These are phyloP conservation scores for Moringa oleifera DNA, from an alignment of 345 rosid species.

Conservation along the genomic window DNA sequence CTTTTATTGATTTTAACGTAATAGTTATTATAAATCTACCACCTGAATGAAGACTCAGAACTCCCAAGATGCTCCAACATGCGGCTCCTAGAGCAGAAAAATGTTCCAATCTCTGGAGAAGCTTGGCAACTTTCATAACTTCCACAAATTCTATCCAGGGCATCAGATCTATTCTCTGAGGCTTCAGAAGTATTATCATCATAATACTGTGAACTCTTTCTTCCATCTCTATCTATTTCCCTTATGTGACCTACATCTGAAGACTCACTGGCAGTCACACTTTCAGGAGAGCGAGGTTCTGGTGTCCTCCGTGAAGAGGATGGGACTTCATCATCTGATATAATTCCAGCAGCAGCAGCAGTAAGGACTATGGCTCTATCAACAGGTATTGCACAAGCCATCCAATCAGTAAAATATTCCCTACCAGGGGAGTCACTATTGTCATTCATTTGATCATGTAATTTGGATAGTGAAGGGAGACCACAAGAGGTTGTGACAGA, in stretches of 20 bases:
- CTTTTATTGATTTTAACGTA: constrained; percentile 5
- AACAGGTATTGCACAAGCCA: constrained; percentile 76
- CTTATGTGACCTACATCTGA: constrained; percentile 57
- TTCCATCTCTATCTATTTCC: constrained; percentile 54
- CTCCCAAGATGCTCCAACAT: constrained; percentile 59
- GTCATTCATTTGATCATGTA: constrained; percentile 33
- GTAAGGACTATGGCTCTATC: constrained; percentile 64
- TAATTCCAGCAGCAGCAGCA: constrained; percentile 81
- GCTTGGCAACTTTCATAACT: constrained; percentile 46
- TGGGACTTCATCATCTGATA: constrained; percentile 53
- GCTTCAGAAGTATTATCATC: constrained; percentile 69
- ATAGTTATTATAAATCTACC: constrained; percentile 12
- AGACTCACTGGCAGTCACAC: constrained; percentile 54
- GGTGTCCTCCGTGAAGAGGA: constrained; percentile 36
- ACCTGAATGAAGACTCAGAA: constrained; percentile 82
- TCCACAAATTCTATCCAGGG: constrained; percentile 43
- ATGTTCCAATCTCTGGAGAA: constrained; percentile 60
- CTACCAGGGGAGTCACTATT: constrained; percentile 30
- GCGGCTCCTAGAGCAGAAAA: constrained; percentile 32
- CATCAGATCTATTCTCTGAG: constrained; percentile 52
- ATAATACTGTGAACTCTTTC: constrained; percentile 35
- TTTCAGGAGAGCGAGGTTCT: constrained; percentile 66
- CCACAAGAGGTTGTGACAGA: constrained; percentile 53
- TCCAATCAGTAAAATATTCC: constrained; percentile 53
- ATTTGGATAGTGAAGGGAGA: constrained; percentile 35